phyloP scores from a whole-genome alignment of 495 filamentous ascomycete species.

The Penicillium mononematosum region DNA sequence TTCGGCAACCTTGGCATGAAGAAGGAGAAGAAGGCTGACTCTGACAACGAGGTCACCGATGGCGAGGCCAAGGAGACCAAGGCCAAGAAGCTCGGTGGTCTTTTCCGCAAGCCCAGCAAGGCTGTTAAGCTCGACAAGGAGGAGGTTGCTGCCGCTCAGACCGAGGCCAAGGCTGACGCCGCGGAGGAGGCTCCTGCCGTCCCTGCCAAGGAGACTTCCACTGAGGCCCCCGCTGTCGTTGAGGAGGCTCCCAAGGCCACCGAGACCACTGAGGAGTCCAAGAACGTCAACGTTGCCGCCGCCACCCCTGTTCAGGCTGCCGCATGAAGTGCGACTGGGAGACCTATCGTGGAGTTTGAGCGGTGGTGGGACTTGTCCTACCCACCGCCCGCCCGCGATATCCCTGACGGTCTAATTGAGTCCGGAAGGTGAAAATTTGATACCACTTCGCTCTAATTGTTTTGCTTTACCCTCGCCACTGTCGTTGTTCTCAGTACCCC shows the following conservation, averaged over 20 bases:
- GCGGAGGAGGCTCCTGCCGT: conserved; percentile 29
- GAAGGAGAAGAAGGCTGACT: conserved; percentile 52
- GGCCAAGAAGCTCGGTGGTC: conserved; percentile 52
- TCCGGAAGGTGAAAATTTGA: conserved; percentile 27
- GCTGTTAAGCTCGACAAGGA: conserved; percentile 49
- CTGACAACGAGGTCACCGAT: conserved; percentile 50
- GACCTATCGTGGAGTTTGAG: conserved; percentile 41
- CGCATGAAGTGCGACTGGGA: conserved; percentile 41
- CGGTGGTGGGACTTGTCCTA: conserved; percentile 44
- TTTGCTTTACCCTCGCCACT: conserved; percentile 33
- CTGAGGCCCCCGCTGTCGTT: conserved; percentile 23
- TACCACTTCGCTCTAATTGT: conserved; percentile 26
- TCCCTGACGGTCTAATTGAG: conserved; percentile 17
- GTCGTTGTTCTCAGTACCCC: conserved; percentile 11
- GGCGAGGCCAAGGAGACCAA: conserved; percentile 49
- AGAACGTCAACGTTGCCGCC: conserved; percentile 37
- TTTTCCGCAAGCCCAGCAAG: conserved; percentile 59
- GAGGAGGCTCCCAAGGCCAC: conserved; percentile 35
- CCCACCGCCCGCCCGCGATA: conserved; percentile 19
- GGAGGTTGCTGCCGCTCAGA: conserved; percentile 32
- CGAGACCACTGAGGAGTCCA: conserved; percentile 32
- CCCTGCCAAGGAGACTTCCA: conserved; percentile 33
- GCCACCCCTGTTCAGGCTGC: conserved; percentile 50
- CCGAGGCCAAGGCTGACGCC: conserved; percentile 38
- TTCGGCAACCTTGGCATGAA: conserved; percentile 52